Evolutionary conservation across 306 rosid species (phyloP), one percentile per base, ranked within the genome.

Genomic region (Ormosia semicastrata): DNA sequence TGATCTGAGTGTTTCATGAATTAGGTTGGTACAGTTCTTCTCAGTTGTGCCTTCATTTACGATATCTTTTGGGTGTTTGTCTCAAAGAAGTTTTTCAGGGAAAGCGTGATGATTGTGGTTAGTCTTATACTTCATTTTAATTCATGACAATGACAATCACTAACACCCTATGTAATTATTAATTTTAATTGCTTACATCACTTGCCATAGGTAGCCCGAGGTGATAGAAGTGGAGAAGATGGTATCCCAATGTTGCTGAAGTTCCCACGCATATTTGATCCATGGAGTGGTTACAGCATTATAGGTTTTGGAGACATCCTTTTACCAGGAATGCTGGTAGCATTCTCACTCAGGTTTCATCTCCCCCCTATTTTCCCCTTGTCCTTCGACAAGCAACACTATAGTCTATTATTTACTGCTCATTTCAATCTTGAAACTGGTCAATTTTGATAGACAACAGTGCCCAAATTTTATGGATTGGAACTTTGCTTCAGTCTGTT

Each of bases 71-170:
- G 99, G 99, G 99, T 96, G 79, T 96, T 93, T 86, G 65, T 92
- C 86, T 96, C 97, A 37, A 89, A 77, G 76, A 92, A 86, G 89
- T 29, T 96, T 82, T 93, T 96, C 91, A 89, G 82, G 66, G 94
- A 93, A 88, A 96, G 99, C 46, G 99, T 94, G 89, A 96, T 96
- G 99, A 92, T 96, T 85, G 97, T 89, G 99, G 98, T 96, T 85
- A 89, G 99, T 88, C 29, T 53, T 59, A 40, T 75, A 65, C 64
- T 54, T 56, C 81, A 66, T 75, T 71, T 40, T 63, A 56, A 44
- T 41, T 39, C 46, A 32, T 50, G 76, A 68, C 17, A 43, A 39
- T 67, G 76, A 68, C 17, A 43, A 39, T 67, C 11, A 63, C 72
- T 2, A 41, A 40, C 49, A 57, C 39, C 63, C n/a, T 1, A 67